Evolutionary conservation across 441 rosid species (phyloP).

Genomic region (Hura crepitans): DNA sequence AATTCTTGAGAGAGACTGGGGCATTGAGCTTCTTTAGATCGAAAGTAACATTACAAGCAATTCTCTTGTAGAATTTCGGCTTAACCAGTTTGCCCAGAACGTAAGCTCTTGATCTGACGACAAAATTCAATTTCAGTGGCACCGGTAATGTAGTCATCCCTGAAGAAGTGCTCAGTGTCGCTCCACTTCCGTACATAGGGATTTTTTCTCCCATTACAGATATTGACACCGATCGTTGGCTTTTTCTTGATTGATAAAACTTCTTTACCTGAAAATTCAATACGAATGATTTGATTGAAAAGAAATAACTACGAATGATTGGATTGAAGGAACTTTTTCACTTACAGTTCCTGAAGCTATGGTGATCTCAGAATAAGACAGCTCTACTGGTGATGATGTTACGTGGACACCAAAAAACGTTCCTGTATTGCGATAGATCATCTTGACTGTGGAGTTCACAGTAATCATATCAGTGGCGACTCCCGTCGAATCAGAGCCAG

Average conservation of each 20-base stretch:
- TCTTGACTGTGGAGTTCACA: constrained; percentile 63
- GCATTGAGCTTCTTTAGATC: constrained; percentile 58
- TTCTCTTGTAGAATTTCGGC: constrained; percentile 67
- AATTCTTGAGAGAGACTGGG: constrained; percentile 54
- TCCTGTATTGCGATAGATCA: constrained; percentile 75
- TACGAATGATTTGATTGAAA: not conserved
- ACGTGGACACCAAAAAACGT: constrained; percentile 94
- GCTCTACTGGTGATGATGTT: constrained; percentile 67
- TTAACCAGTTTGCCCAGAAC: constrained; percentile 86
- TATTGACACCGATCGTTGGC: constrained; percentile 56
- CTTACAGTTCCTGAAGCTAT: constrained; percentile 82
- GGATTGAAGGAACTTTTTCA: not conserved
- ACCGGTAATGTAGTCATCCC: constrained; percentile 52
- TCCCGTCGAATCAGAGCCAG: constrained; percentile 83
- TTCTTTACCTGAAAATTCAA: constrained; percentile 51
- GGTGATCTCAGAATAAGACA: constrained; percentile 52
- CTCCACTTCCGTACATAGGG: constrained; percentile 84
- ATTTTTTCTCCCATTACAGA: constrained; percentile 58
- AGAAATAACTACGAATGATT: not conserved
- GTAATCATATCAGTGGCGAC: constrained; percentile 87
- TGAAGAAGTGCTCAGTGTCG: constrained; percentile 48
- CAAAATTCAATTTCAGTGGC: constrained; percentile 49
- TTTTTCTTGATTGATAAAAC: constrained; percentile 76
- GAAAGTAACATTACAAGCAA: constrained; percentile 54
- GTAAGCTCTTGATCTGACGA: constrained; percentile 65